Evolutionary conservation across 805 yeast genomes (phyloP).

Genomic region (Hanseniaspora hatyaiensis): DNA sequence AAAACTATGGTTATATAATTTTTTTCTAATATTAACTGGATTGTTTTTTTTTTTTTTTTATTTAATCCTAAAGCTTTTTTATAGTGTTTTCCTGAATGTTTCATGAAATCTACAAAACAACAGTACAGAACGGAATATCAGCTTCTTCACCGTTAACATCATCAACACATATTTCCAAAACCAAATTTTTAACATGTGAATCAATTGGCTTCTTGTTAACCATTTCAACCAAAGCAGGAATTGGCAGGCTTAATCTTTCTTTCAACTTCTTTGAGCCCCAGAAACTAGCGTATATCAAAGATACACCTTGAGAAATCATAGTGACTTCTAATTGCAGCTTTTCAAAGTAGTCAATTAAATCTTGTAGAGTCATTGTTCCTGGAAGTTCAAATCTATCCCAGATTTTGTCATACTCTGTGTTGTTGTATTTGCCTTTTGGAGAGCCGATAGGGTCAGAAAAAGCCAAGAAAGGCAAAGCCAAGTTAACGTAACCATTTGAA

Average conservation of each 20-base stretch:
- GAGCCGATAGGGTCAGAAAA: slow-evolving; percentile 93
- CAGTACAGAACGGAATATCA: slow-evolving; percentile 78
- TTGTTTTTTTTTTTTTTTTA: no score
- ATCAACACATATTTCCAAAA: slow-evolving; percentile 85
- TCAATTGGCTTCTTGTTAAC: slow-evolving; percentile 78
- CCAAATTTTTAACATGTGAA: slow-evolving; percentile 58
- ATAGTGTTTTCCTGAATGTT: no score
- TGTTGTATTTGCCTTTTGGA: slow-evolving; percentile 68
- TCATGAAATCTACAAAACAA: slow-evolving; percentile 41
- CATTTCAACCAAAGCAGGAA: slow-evolving; percentile 68
- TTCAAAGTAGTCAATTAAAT: slow-evolving; percentile 63
- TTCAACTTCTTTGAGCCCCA: slow-evolving; percentile 82
- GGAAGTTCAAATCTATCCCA: slow-evolving; percentile 88
- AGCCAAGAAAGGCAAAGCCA: slow-evolving; percentile 92
- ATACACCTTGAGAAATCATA: slow-evolving; percentile 85
- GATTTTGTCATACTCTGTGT: slow-evolving; percentile 67
- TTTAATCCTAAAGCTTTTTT: no score
- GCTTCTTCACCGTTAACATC: slow-evolving; percentile 90
- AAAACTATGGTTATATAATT: no score
- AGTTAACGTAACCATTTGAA: slow-evolving; percentile 83
- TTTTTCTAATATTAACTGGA: no score
- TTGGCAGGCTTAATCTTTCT: slow-evolving; percentile 56
- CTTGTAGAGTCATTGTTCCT: slow-evolving; percentile 65
- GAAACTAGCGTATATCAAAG: slow-evolving; percentile 83
- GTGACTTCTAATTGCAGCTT: slow-evolving; percentile 76